phyloP scores from a whole-genome alignment of 1,284 basidiomycete genomes.

The Pseudozyma sp. region DNA sequence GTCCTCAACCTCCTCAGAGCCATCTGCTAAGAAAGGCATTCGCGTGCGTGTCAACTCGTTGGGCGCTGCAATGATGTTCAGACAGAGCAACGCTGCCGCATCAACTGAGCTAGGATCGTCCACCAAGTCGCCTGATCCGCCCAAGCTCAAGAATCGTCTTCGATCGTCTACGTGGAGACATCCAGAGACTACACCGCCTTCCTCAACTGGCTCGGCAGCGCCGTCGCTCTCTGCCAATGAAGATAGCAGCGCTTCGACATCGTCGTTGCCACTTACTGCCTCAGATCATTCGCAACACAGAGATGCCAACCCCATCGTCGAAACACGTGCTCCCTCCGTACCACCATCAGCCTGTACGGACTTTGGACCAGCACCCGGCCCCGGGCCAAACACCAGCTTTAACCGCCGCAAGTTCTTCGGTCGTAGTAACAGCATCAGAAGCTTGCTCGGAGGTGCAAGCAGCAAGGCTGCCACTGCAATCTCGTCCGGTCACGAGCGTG shows the following conservation, averaged over 20 bases:
- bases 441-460: conserved; percentile 20
- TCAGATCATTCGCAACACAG: background rate
- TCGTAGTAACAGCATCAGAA: conserved; percentile 46
- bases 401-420: conserved; percentile 52
- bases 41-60: conserved; percentile 39
- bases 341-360: background rate
- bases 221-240: background rate
- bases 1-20: conserved; percentile 3
- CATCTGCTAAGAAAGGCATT: conserved; percentile 20
- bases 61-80: conserved; percentile 34
- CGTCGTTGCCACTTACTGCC: conserved; percentile 1
- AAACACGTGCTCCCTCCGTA: background rate
- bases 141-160: conserved; percentile 14
- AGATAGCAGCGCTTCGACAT: background rate
- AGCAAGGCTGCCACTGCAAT: background rate
- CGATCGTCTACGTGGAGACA: conserved; percentile 23
- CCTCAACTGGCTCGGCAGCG: conserved; percentile 2
- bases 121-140: background rate
- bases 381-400: conserved; percentile 10
- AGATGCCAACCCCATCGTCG: background rate
- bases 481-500: no score
- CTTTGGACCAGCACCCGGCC: background rate
- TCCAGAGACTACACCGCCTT: background rate
- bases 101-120: background rate
- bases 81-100: conserved; percentile 10